Evolutionary conservation across 345 rosid species (phyloP), one percentile per base, ranked within the genome.

Genomic region (Gossypium thurberi): DNA sequence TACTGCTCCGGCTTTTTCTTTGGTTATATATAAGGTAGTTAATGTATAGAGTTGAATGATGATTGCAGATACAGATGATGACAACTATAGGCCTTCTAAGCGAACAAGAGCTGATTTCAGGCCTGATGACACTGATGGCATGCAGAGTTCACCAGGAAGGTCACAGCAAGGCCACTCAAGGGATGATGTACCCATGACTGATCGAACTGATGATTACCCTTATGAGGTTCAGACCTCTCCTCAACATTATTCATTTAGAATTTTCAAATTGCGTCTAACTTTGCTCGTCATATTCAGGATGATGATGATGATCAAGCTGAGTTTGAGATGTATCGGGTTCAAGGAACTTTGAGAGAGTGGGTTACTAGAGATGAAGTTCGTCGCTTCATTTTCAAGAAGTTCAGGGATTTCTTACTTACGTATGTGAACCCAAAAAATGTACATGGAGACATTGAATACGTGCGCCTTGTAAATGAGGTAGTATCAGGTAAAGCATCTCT

Each of bases 291-390:
- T 21, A 14, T 73, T 72, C 65, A 92, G 98, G 98, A 86, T 65
- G 93, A 87, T 2, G 90, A 90, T 65, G 94, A 88, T 0, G 97
- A 91, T 69, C 98, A 89, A 48, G 87, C 84, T 0, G 98, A 91
- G 82, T 89, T 86, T 81, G 97, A 91, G 84, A 91, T 92, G 98
- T 95, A 95, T 79, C 81, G 90, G 0, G 94, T 95, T 28, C 98
- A 95, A 74, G 98, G 99, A 78, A 89, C 93, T 11, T 51, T 95
- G 64, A 86, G 99, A 76, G 97, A 95, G 81, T 95, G 99, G 99
- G 99, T 95, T 73, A 91, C 93, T 18, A 85, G 98, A 80, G 98
- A 92, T 75, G 99, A 95, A 88, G 96, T 92, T 33, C 90, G 97
- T 0, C 96, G 98, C 26, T 95, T 95, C 61, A 91, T 95, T 62